Conservation (phyloP, 305 asterid genomes). For the Withania somnifera region DNA sequence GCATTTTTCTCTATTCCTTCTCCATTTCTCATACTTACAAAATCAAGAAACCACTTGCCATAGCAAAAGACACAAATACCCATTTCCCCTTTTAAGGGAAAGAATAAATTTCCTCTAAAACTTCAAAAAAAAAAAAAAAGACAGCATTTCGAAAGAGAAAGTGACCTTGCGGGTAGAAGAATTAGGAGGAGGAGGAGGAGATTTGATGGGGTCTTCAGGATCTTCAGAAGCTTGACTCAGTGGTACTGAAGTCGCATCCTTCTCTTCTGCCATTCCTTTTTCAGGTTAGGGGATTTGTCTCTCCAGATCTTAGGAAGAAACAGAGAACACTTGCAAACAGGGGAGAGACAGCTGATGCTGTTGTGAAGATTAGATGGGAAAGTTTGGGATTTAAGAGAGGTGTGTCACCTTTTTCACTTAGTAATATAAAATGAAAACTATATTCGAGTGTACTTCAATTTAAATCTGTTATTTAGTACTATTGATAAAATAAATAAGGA, state of each 20-base stretch:
- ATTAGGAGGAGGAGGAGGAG: slow-evolving; percentile 52
- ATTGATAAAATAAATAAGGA: too few relatives aligned
- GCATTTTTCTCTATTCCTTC: too few relatives aligned
- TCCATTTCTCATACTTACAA: too few relatives aligned
- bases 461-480: too few relatives aligned
- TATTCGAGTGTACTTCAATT: too few relatives aligned
- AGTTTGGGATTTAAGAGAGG: not conserved
- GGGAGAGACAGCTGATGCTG: not conserved
- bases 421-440: not conserved
- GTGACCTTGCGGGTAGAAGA: slow-evolving; percentile 76
- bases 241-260: slow-evolving; percentile 73
- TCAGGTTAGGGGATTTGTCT: not conserved
- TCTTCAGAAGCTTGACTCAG: slow-evolving; percentile 73
- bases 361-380: not conserved
- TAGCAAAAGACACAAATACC: not conserved
- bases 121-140: not conserved
- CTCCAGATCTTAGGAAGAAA: not conserved
- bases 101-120: not conserved
- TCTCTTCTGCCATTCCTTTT: slow-evolving; percentile 63
- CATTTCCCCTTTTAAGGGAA: not conserved
- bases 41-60: not conserved
- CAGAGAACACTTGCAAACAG: not conserved
- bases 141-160: not conserved
- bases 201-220: slow-evolving; percentile 66
- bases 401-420: not conserved